Evolutionary conservation across 2,329 filamentous ascomycete species (phyloP).

Genomic region (Rhynchosporium graminicola): DNA sequence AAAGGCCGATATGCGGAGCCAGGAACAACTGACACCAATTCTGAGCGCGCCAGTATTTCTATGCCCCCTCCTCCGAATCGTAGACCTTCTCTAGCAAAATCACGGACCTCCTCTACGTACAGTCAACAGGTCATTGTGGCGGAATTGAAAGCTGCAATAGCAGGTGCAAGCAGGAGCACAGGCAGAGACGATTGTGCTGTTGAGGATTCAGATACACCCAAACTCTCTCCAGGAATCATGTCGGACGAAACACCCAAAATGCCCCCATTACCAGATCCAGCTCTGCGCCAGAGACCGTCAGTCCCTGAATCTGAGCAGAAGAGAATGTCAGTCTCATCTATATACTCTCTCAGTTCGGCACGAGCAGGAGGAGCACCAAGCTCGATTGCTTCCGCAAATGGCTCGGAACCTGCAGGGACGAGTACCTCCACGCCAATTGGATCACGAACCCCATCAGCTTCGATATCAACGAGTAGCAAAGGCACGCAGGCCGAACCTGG

Average conservation of each 20-base stretch:
- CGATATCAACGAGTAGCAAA: slow-evolving; percentile 28
- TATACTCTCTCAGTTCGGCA: slow-evolving; percentile 68
- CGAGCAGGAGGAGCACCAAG: slow-evolving; percentile 48
- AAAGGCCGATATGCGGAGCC: slow-evolving; percentile 63
- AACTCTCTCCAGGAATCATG: slow-evolving; percentile 43
- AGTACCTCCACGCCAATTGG: slow-evolving; percentile 11
- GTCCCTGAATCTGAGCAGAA: slow-evolving; percentile 57
- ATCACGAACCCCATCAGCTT: slow-evolving; percentile 30
- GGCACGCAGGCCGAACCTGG: slow-evolving; percentile 51
- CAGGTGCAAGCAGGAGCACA: slow-evolving; percentile 33
- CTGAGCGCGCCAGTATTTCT: slow-evolving; percentile 62
- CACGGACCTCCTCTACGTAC: slow-evolving; percentile 38
- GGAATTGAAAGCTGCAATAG: slow-evolving; percentile 43
- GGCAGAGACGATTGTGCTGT: slow-evolving; percentile 46
- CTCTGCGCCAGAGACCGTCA: slow-evolving; percentile 49
- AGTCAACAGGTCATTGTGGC: slow-evolving; percentile 45
- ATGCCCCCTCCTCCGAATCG: slow-evolving; percentile 61
- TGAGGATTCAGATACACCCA: slow-evolving; percentile 53
- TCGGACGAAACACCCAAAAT: slow-evolving; percentile 33
- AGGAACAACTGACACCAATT: slow-evolving; percentile 56
- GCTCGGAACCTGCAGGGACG: slow-evolving; percentile 49
- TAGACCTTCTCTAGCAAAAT: slow-evolving; percentile 44
- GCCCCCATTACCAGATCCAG: slow-evolving; percentile 49
- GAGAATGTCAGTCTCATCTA: slow-evolving; percentile 71
- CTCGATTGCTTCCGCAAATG: slow-evolving; percentile 54